A percentile compares a stretch with the other conserved stretches of the same genome.
Conservation (phyloP, 2,329 filamentous ascomycete genomes). For the Colletotrichum sidae region DNA sequence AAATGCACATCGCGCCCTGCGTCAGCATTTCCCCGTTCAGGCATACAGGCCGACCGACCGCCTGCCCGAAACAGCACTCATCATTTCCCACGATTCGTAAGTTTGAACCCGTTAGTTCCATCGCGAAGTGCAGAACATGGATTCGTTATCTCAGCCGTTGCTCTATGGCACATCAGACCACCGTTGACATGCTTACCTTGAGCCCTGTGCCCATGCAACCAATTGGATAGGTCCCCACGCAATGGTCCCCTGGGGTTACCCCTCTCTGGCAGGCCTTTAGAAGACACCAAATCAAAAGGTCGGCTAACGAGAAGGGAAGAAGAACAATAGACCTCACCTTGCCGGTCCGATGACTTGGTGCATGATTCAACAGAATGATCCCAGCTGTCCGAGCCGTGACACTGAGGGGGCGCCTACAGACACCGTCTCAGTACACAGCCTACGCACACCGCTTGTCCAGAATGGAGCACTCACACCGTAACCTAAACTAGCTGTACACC, state of each 20-base stretch:
- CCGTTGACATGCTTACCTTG: no score
- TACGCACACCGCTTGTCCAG: no score
- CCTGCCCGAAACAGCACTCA: not conserved
- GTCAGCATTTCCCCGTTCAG: not conserved
- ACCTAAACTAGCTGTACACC: not conserved
- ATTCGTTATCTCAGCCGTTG: no score
- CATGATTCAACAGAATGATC: not conserved
- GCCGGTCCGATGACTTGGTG: no score
- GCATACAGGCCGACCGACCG: not conserved
- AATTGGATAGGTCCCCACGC: not conserved
- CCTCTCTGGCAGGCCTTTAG: slow-evolving; percentile 1
- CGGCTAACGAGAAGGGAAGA: not conserved
- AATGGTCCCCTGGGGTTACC: not conserved
- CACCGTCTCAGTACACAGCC: not conserved
- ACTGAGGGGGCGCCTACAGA: slow-evolving; percentile 5
- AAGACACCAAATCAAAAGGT: not conserved
- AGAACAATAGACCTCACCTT: slow-evolving; percentile 3
- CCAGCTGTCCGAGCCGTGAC: not conserved
- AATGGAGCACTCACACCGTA: not conserved
- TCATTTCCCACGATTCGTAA: not conserved
- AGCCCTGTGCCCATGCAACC: no score
- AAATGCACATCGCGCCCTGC: no score
- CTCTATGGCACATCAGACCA: no score
- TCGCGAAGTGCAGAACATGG: slow-evolving; percentile 1
- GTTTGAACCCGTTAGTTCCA: not conserved